phyloP scores from a whole-genome alignment of 1,139 yeast species.

The Yamadazyma sp. region DNA sequence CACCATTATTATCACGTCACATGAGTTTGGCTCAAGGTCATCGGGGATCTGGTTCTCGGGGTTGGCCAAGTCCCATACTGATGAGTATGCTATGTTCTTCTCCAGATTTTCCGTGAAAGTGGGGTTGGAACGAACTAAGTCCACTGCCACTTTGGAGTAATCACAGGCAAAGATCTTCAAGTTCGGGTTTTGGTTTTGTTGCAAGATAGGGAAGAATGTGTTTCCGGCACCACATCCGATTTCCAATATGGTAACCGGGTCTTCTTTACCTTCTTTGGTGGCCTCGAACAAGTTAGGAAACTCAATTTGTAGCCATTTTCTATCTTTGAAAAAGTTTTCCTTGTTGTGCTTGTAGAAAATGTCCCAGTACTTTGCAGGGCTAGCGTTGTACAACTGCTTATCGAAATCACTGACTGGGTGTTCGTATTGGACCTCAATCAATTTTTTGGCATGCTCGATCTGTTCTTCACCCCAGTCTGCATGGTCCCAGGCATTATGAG shows the following conservation, averaged over 20 bases:
- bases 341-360: slow-evolving; percentile 85
- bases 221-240: slow-evolving; percentile 99
- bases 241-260: slow-evolving; percentile 76
- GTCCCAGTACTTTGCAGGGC: slow-evolving; percentile 96
- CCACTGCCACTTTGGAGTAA: slow-evolving; percentile 87
- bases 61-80: slow-evolving; percentile 95
- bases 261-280: slow-evolving; percentile 62
- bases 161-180: slow-evolving; percentile 83
- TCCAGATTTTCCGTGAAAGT: slow-evolving; percentile 47
- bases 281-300: slow-evolving; percentile 83
- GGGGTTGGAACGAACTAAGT: slow-evolving; percentile 67
- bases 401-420: slow-evolving; percentile 86
- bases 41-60: slow-evolving; percentile 75
- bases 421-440: slow-evolving; percentile 73
- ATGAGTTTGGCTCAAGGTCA: slow-evolving; percentile 75
- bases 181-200: slow-evolving; percentile 77
- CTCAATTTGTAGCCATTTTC: slow-evolving; percentile 95
- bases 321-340: slow-evolving; percentile 92
- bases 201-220: slow-evolving; percentile 85
- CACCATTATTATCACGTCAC: slow-evolving; percentile 89
- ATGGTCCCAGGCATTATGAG: slow-evolving; percentile 97
- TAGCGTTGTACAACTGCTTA: slow-evolving; percentile 70
- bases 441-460: slow-evolving; percentile 66
- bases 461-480: slow-evolving; percentile 98
- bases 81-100: slow-evolving; percentile 69